Evolutionary conservation across 208 protist species (phyloP).

Genomic region (Crithidia thermophila): DNA sequence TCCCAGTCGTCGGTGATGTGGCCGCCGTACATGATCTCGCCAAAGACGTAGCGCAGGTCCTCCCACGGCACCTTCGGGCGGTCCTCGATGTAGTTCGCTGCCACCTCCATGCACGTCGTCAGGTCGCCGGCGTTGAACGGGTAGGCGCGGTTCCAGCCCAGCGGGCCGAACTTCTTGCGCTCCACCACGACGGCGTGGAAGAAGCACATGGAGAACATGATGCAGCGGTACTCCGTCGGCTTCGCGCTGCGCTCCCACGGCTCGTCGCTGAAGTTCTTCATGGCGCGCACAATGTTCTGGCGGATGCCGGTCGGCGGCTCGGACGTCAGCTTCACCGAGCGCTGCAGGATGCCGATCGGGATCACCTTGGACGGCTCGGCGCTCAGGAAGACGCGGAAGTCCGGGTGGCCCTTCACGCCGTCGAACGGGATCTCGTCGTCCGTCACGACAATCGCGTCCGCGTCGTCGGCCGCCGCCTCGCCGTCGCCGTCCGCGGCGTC

Average conservation of each 20-base stretch:
- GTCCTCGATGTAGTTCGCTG: slow-evolving; percentile 99
- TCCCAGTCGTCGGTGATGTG: slow-evolving; percentile 99
- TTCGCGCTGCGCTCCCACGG: slow-evolving; percentile 96
- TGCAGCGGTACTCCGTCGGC: slow-evolving; percentile 96
- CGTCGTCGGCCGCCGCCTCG: slow-evolving; percentile 25
- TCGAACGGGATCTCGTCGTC: slow-evolving; percentile 94
- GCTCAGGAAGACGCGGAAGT: slow-evolving; percentile 98
- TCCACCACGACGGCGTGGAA: slow-evolving; percentile 98
- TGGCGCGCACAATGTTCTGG: slow-evolving; percentile 97
- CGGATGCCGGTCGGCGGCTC: slow-evolving; percentile 98
- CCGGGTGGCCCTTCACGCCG: slow-evolving; percentile 89
- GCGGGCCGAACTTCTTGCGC: slow-evolving; percentile 98
- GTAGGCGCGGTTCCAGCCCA: slow-evolving; percentile 98
- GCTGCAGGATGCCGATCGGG: slow-evolving; percentile 97
- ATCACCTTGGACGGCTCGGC: slow-evolving; percentile 97
- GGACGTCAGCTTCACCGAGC: slow-evolving; percentile 99
- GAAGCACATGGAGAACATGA: slow-evolving; percentile 98
- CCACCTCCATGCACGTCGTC: slow-evolving; percentile 96
- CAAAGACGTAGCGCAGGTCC: slow-evolving; percentile 99
- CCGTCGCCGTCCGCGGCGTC: slow-evolving; percentile 25
- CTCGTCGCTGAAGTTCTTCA: slow-evolving; percentile 96
- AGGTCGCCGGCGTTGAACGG: slow-evolving; percentile 98
- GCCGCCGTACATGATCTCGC: slow-evolving; percentile 99
- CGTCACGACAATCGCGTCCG: slow-evolving; percentile 55
- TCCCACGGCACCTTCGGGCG: slow-evolving; percentile 97